Conservation (phyloP, 2,329 filamentous ascomycete species). For the Amesomyces nigricolor region DNA sequence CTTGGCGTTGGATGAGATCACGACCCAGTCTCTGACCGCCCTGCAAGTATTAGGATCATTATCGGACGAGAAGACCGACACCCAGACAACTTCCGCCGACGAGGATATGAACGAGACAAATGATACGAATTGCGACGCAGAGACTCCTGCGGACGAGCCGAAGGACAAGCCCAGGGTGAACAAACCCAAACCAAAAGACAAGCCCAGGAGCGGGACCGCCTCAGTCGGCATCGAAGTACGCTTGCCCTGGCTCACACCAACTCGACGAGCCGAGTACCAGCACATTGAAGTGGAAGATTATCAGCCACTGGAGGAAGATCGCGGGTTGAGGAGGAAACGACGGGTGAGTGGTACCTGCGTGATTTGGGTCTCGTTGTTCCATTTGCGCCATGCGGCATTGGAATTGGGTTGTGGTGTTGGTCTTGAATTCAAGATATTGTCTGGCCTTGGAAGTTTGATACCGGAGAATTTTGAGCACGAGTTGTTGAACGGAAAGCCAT, state of each 20-base stretch:
- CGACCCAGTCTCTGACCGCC: constrained; percentile 1
- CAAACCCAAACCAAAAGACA: background rate
- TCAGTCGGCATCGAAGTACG: constrained; percentile 19
- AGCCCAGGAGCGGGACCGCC: background rate
- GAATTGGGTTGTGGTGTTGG: background rate
- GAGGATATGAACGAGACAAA: background rate
- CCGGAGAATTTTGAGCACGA: too few relatives aligned
- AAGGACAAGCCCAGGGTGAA: too few relatives aligned
- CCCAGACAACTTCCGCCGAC: background rate
- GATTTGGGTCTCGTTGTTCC: background rate
- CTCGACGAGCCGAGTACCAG: constrained; percentile 13
- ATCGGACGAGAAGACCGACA: background rate
- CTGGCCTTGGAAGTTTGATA: too few relatives aligned
- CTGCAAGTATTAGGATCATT: background rate
- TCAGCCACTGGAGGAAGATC: constrained; percentile 2
- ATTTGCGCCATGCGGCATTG: background rate
- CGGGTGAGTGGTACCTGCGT: constrained; percentile 15
- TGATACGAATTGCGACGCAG: background rate
- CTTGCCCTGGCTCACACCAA: constrained; percentile 17
- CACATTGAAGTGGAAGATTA: constrained; percentile 17
- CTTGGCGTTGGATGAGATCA: constrained; percentile 12
- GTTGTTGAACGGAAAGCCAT: too few relatives aligned
- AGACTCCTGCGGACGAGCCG: background rate
- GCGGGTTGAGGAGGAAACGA: constrained; percentile 6
- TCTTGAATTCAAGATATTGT: too few relatives aligned